phyloP scores from a whole-genome alignment of 2,329 filamentous ascomycete genomes.

The Diaporthe humulicola region DNA sequence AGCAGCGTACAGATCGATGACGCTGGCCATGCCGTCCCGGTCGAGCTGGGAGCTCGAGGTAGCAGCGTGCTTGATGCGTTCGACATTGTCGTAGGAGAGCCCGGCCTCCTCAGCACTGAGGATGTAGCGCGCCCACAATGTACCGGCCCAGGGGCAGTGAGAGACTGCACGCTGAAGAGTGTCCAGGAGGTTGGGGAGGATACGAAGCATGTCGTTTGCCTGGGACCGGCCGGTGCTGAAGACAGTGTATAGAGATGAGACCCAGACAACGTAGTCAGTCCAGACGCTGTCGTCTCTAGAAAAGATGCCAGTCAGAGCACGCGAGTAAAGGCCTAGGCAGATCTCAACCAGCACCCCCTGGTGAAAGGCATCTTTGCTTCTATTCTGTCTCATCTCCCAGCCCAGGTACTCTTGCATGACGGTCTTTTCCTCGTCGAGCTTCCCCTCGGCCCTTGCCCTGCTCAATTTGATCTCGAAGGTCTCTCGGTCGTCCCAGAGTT shows the following conservation, averaged over 20 bases:
- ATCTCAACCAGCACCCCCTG: constrained; percentile 62
- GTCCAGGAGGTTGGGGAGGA: constrained; percentile 69
- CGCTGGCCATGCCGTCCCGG: constrained; percentile 85
- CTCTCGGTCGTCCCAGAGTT: constrained; percentile 74
- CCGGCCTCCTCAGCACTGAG: constrained; percentile 85
- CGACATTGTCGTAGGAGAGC: constrained; percentile 83
- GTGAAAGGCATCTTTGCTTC: constrained; percentile 64
- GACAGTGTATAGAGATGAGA: constrained; percentile 64
- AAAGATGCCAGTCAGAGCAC: constrained; percentile 79
- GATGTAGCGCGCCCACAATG: constrained; percentile 91
- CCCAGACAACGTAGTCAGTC: constrained; percentile 86
- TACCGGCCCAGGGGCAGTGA: constrained; percentile 94
- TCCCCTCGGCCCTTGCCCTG: constrained; percentile 67
- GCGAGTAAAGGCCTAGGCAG: constrained; percentile 79
- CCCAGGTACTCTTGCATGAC: constrained; percentile 79
- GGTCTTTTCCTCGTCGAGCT: constrained; percentile 66
- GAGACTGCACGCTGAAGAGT: constrained; percentile 85
- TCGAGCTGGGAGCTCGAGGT: constrained; percentile 89
- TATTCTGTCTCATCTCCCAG: constrained; percentile 80
- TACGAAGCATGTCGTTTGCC: constrained; percentile 52
- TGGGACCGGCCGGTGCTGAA: constrained; percentile 53
- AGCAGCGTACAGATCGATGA: constrained; percentile 90
- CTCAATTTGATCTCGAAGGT: constrained; percentile 76
- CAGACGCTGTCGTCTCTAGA: constrained; percentile 81
- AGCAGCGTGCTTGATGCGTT: constrained; percentile 91